Base-by-base conservation (phyloP, 768 basidiomycete genomes). In the Tylopilus vinaceipallidus region DNA sequence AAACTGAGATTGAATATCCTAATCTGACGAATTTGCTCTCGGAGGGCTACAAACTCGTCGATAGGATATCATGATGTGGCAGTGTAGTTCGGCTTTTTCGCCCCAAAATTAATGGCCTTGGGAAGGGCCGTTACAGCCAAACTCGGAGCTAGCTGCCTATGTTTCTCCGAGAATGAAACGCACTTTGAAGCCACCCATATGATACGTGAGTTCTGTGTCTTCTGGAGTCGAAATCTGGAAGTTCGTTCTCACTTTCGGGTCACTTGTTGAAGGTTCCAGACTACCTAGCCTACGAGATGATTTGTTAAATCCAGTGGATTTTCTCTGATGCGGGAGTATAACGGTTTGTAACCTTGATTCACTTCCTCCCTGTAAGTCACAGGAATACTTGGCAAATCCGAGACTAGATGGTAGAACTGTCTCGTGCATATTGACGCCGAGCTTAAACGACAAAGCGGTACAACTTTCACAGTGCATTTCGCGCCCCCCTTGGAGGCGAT, bases 51-150 rank as follows among this genome's bases (percentile, higher is more conserved):
- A 29, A n/a, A n/a, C n/a, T 17, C 27, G 27, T 5, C 11, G 4
- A 29, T 42, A 42, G 30, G 23, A n/a, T n/a, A n/a, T n/a, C n/a
- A n/a, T n/a, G 24, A 24, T 42, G 45, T 56, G 53, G 49, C 42
- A 47, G 50, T 47, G 56, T 49, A 48, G 42, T 20, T 32, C 8
- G 27, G 16, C 12, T 22, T 24, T 37, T 39, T 40, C 17, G n/a
- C 24, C 26, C 38, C n/a, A 23, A 22, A 17, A 23, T 23, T 20
- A 26, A 27, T 23, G 29, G 34, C 34, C 35, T 23, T 13, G 27
- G n/a, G 16, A 20, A 30, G n/a, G n/a, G n/a, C 20, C 23, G 11
- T 24, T 23, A 16, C 44, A 33, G 14, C 30, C 27, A 4, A 40
- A 33, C 16, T 19, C 45, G 27, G 13, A 23, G 29, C 44, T 19